Conservation (phyloP, 2,329 filamentous ascomycete species). For the Pseudomassariella vexata region DNA sequence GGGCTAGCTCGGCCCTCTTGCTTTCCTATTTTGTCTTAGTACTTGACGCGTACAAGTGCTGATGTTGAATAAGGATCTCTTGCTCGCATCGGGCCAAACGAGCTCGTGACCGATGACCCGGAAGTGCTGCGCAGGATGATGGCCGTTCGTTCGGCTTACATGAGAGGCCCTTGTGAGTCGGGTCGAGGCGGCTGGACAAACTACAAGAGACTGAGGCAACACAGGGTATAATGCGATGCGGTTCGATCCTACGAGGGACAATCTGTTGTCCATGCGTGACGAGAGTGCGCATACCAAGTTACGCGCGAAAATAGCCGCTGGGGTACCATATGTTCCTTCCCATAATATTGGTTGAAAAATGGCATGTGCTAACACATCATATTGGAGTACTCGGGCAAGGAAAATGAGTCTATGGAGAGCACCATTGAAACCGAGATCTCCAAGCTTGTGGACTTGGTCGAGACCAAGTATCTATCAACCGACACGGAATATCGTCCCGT, state of each 20-base stretch:
- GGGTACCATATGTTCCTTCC: no score
- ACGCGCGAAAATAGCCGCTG: slow-evolving; percentile 31
- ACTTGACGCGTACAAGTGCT: no score
- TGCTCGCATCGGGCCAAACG: slow-evolving; percentile 4
- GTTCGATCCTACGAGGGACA: slow-evolving; percentile 2
- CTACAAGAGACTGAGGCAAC: no score
- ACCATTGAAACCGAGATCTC: slow-evolving; percentile 42
- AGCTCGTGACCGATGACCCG: slow-evolving; percentile 6
- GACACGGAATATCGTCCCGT: slow-evolving; percentile 30
- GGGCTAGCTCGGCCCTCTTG: no score
- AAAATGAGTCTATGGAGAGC: slow-evolving; percentile 42
- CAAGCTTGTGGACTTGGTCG: slow-evolving; percentile 37
- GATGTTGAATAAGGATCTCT: slow-evolving; percentile 5
- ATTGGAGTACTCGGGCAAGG: slow-evolving; percentile 42
- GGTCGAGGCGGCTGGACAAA: no score
- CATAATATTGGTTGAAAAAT: no score
- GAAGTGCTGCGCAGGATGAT: slow-evolving; percentile 5
- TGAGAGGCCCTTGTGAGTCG: slow-evolving; percentile 5
- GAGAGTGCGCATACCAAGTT: slow-evolving; percentile 35
- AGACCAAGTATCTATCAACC: slow-evolving; percentile 29
- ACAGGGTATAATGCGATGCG: slow-evolving; percentile 7
- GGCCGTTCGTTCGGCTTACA: slow-evolving; percentile 5
- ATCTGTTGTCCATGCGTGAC: slow-evolving; percentile 28
- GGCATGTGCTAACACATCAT: no score
- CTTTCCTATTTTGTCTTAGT: no score